Conservation (phyloP, 768 basidiomycete species). For the Termitomyces sp. region DNA sequence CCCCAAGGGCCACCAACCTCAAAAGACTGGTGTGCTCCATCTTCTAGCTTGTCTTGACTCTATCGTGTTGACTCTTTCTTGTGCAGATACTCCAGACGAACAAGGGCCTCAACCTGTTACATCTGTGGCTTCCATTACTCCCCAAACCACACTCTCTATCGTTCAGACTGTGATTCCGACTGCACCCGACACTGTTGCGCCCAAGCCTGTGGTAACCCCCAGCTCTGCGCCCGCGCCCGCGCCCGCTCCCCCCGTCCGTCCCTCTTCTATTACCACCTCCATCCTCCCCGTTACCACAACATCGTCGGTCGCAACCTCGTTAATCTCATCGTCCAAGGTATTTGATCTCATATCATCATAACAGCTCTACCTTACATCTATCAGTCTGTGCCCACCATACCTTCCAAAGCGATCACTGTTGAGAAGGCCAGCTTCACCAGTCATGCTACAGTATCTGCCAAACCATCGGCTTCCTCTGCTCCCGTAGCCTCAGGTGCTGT, state of each 20-base stretch:
- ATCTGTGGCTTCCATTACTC: neutral
- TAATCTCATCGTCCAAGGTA: neutral
- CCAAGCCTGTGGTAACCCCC: neutral
- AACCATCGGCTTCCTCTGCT: neutral
- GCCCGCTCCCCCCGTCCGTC: neutral
- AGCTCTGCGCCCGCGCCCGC: neutral
- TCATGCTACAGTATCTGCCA: neutral
- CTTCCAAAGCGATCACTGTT: neutral
- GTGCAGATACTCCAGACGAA: neutral
- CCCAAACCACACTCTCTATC: neutral
- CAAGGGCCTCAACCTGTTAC: neutral
- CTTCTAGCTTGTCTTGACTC: neutral
- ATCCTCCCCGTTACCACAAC: neutral
- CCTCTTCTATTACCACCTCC: neutral
- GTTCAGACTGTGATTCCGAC: neutral
- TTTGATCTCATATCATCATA: neutral
- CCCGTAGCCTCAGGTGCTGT: conserved; percentile 5
- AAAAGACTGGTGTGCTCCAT: neutral
- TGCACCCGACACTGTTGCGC: neutral
- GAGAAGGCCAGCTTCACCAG: neutral
- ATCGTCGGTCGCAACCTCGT: neutral
- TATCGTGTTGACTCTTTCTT: neutral
- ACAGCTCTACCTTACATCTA: neutral
- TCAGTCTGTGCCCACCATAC: neutral
- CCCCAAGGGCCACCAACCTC: neutral